Evolutionary conservation across 1,284 basidiomycete species (phyloP).

Genomic region (Rhizoctonia solani): DNA sequence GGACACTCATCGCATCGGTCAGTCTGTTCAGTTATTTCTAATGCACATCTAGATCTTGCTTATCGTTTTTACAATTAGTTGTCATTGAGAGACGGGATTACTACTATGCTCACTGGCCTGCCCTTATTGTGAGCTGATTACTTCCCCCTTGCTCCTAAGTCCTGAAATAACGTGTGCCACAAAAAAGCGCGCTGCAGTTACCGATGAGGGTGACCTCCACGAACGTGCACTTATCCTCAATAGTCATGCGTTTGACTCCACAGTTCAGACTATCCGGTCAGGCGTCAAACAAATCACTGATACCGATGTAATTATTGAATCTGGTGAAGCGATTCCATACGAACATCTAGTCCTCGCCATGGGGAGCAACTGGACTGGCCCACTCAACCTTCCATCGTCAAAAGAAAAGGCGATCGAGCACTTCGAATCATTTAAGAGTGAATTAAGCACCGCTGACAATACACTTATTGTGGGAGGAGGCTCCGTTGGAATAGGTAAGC

Average conservation of each 20-base stretch:
- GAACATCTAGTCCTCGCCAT: constrained; percentile 57
- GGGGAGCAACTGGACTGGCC: constrained; percentile 59
- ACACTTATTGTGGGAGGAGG: constrained; percentile 66
- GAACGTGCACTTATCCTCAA: constrained; percentile 49
- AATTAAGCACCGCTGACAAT: constrained; percentile 54
- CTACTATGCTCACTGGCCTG: constrained; percentile 23
- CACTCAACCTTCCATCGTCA: constrained; percentile 53
- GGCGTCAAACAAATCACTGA: constrained; percentile 50
- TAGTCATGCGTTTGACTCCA: constrained; percentile 43
- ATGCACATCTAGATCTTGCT: neutral
- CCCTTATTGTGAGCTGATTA: constrained; percentile 15
- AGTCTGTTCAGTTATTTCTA: neutral
- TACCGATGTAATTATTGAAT: constrained; percentile 40
- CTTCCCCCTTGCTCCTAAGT: no score
- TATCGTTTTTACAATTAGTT: neutral
- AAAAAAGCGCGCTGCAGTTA: constrained; percentile 50
- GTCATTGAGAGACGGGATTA: constrained; percentile 23
- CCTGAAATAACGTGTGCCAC: no score
- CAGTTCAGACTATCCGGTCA: neutral
- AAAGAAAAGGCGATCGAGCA: constrained; percentile 48
- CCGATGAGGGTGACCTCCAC: constrained; percentile 47
- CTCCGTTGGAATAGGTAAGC: constrained; percentile 61
- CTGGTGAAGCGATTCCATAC: constrained; percentile 35
- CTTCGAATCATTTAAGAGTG: constrained; percentile 52
- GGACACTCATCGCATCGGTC: constrained; percentile 10